Base-by-base conservation (phyloP, 768 basidiomycete genomes). In the Leccinellum albellum region DNA sequence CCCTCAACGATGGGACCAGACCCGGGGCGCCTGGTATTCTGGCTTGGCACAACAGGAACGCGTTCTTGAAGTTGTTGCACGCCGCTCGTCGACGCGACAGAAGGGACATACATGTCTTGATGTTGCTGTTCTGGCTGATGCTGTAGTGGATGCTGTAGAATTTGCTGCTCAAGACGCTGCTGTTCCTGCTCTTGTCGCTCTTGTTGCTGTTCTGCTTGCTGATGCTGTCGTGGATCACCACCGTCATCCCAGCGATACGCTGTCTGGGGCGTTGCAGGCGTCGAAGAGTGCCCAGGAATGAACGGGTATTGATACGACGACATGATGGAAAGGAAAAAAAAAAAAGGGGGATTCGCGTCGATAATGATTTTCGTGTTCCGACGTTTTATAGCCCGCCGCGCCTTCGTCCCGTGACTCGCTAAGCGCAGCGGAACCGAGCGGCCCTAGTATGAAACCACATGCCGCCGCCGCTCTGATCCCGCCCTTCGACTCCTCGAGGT, bases 291-390 rank as follows among this genome's bases (percentile, higher is more conserved):
- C 68, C 80, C 80, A 65, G 71, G 72, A 62, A 74, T 67, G 71
- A 75, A 78, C 61, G 78, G 76, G 61, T 68, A 77, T 60, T 76
- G 75, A 72, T 77, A 81, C 67, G 81, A 81, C 67, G 81, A 80
- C 80, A 81, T 82, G 70, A n/a, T 40, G 37, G 37, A 17, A n/a
- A 40, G 37, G 67, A 61, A 61, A 66, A 67, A 61, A 65, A 61
- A 65, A 66, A 66, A 24, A 64, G 72, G 67, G 65, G 62, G 64
- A 57, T 61, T 42, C 61, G 23, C 23, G 50, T 1, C 12, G 53
- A 8, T 14, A 32, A 37, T 20, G 47, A 57, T 63, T 59, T 66
- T 60, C 58, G 31, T 58, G 56, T 56, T 58, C 60, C 64, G 59
- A 51, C 55, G 55, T 75, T 71, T 78, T 72, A 73, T 70, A 70